Conservation (phyloP, 2,329 filamentous ascomycete species). For the Penicillium griseofulvum region DNA sequence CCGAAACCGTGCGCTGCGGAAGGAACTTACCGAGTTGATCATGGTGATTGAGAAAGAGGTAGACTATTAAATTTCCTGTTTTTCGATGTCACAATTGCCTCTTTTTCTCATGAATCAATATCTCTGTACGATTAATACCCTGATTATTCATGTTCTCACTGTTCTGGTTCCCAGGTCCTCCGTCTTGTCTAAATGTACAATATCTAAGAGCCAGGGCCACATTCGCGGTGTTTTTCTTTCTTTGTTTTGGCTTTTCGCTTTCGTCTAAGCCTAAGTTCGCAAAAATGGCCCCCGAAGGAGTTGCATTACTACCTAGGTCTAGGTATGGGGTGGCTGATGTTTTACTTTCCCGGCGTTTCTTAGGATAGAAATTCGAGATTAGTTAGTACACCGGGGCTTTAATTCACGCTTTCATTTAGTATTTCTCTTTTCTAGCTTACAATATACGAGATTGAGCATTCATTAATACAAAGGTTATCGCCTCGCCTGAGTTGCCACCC, state of each 20-base stretch:
- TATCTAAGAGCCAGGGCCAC: background rate
- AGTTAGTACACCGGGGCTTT: slow-evolving; percentile 5
- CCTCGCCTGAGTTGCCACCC: no score
- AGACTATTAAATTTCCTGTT: slow-evolving; percentile 28
- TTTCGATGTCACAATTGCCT: background rate
- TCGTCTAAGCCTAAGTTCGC: slow-evolving; percentile 1
- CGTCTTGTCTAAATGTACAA: slow-evolving; percentile 7
- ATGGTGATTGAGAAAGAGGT: slow-evolving; percentile 42
- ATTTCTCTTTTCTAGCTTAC: no score
- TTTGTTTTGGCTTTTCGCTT: background rate
- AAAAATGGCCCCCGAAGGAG: slow-evolving; percentile 14
- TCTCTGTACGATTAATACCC: slow-evolving; percentile 30
- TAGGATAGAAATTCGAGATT: slow-evolving; percentile 11
- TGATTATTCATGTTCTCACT: slow-evolving; percentile 6
- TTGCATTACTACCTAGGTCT: slow-evolving; percentile 8
- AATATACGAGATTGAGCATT: no score
- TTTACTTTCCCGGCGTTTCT: slow-evolving; percentile 20
- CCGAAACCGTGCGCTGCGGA: slow-evolving; percentile 42
- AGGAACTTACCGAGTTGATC: slow-evolving; percentile 44
- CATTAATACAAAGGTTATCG: no score
- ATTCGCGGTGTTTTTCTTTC: slow-evolving; percentile 1
- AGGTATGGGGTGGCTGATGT: slow-evolving; percentile 10
- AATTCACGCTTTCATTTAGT: background rate
- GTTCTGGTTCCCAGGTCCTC: slow-evolving; percentile 3
- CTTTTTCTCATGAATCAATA: slow-evolving; percentile 13